Evolutionary conservation across 2,329 filamentous ascomycete species (phyloP).

Genomic region (Penicillium sp.): DNA sequence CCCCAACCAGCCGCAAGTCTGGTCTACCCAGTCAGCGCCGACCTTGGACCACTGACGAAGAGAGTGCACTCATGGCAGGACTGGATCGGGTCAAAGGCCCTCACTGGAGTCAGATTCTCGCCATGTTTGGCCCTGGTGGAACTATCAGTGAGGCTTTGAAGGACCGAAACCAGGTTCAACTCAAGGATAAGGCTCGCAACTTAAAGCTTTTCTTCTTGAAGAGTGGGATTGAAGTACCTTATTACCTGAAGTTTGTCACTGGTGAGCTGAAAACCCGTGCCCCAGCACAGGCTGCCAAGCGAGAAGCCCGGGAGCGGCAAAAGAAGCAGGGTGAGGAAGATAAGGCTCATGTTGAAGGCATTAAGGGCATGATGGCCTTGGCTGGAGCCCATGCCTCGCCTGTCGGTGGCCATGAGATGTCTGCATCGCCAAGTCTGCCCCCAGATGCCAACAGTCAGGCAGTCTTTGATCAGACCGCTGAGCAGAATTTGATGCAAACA

Average conservation of each 20-base stretch:
- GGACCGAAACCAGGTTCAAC: conserved; percentile 84
- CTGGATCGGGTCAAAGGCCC: conserved; percentile 86
- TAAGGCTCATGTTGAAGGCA: conserved; percentile 49
- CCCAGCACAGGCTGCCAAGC: conserved; percentile 60
- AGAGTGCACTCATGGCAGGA: conserved; percentile 85
- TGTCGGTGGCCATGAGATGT: conserved; percentile 38
- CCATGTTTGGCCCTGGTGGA: conserved; percentile 77
- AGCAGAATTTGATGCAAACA: conserved; percentile 48
- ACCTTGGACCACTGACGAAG: conserved; percentile 86
- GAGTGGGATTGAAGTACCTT: conserved; percentile 86
- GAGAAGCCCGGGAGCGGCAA: conserved; percentile 50
- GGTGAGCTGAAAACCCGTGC: conserved; percentile 86
- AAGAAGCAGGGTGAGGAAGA: conserved; percentile 49
- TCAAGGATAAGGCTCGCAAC: conserved; percentile 90
- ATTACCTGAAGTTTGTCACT: conserved; percentile 82
- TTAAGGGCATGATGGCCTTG: conserved; percentile 50
- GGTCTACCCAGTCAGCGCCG: conserved; percentile 63
- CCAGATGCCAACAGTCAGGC: conserved; percentile 34
- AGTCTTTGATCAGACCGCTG: conserved; percentile 41
- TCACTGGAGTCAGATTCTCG: conserved; percentile 90
- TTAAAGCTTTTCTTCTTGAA: conserved; percentile 90
- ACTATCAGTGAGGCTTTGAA: conserved; percentile 80
- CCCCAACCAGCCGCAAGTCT: conserved; percentile 53
- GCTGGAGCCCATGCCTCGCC: conserved; percentile 43
- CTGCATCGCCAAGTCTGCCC: conserved; percentile 38